phyloP scores from a whole-genome alignment of 2,329 filamentous ascomycete species.

The Hymenoscyphus albidus region DNA sequence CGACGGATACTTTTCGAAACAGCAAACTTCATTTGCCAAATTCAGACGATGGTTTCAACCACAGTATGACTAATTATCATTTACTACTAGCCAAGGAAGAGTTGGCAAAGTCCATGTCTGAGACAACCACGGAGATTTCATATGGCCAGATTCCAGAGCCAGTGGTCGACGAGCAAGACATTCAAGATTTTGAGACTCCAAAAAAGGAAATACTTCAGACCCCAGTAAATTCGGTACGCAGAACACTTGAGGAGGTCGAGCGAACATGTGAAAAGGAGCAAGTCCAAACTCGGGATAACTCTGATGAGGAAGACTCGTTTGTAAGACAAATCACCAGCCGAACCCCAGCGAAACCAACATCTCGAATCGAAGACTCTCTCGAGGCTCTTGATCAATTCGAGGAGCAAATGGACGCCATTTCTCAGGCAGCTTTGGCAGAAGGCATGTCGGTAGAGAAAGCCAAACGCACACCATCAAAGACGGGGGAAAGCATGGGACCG shows the following conservation, averaged over 20 bases:
- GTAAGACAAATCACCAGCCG: slow-evolving; percentile 37
- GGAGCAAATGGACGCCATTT: slow-evolving; percentile 51
- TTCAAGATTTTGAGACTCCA: background rate
- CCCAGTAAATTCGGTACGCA: slow-evolving; percentile 18
- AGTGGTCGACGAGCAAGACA: background rate
- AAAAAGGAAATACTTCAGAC: slow-evolving; percentile 2
- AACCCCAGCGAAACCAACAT: slow-evolving; percentile 37
- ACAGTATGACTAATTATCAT: slow-evolving; percentile 22
- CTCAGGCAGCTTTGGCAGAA: slow-evolving; percentile 29
- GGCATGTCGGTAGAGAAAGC: slow-evolving; percentile 24
- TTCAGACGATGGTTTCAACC: slow-evolving; percentile 7
- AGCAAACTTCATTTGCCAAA: slow-evolving; percentile 8
- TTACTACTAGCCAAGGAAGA: slow-evolving; percentile 28
- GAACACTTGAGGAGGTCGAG: slow-evolving; percentile 32
- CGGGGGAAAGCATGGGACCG: background rate
- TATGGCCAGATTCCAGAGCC: background rate
- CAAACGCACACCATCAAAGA: slow-evolving; percentile 11
- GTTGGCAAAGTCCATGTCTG: slow-evolving; percentile 13
- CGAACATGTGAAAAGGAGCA: slow-evolving; percentile 14
- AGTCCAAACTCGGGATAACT: slow-evolving; percentile 9
- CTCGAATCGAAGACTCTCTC: slow-evolving; percentile 60
- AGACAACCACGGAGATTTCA: slow-evolving; percentile 3
- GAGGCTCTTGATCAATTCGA: slow-evolving; percentile 60
- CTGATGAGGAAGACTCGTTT: slow-evolving; percentile 34
- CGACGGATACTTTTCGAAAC: slow-evolving; percentile 15